Evolutionary conservation across 352 stramenopile species (phyloP).

Genomic region (Globisporangium polare): DNA sequence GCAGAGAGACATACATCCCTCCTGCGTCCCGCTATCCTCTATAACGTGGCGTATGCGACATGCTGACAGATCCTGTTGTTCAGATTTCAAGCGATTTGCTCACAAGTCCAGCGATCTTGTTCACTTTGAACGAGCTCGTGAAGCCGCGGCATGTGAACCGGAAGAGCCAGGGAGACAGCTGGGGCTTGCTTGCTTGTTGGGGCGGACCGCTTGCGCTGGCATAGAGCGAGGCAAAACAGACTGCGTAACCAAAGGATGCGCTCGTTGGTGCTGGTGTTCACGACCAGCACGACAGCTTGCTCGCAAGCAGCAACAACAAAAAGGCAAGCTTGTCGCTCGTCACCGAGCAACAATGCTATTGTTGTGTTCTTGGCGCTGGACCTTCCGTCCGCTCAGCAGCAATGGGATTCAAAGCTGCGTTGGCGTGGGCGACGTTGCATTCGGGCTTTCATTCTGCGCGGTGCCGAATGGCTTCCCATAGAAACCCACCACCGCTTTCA

Average conservation of each 20-base stretch:
- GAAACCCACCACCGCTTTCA: neutral
- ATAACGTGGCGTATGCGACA: too few species aligned
- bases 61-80: too few species aligned
- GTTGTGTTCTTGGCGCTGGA: neutral
- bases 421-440: neutral
- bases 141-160: neutral
- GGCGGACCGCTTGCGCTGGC: neutral
- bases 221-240: neutral
- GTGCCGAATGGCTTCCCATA: neutral
- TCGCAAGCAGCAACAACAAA: too few species aligned
- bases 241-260: neutral
- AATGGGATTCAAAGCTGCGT: constrained; percentile 5
- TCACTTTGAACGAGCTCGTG: too few species aligned
- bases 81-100: too few species aligned
- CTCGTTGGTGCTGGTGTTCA: neutral
- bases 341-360: neutral
- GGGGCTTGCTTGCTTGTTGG: neutral
- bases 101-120: too few species aligned
- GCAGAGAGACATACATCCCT: too few species aligned
- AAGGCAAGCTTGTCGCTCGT: neutral
- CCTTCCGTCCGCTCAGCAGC: neutral
- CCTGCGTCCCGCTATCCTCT: too few species aligned
- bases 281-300: neutral
- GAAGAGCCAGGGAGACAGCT: neutral
- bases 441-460: neutral